Evolutionary conservation across 225 moss, liverwort and hornwort species (phyloP).

Genomic region (Physcomitrellopsis africana): DNA sequence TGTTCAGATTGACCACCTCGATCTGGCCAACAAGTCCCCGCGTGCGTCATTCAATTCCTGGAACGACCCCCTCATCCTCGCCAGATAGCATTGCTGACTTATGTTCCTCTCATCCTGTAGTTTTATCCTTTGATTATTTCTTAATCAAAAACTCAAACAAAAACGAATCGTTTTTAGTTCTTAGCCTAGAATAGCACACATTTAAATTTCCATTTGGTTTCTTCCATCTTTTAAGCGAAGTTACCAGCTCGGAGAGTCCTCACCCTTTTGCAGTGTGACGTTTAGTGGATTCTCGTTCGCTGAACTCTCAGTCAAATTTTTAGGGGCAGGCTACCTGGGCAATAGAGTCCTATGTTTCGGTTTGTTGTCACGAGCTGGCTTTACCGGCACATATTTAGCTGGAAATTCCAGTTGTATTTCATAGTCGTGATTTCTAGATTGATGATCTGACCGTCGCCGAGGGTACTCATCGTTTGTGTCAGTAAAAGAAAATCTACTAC

Average conservation of each 20-base stretch:
- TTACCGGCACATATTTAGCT: slow-evolving; percentile 4
- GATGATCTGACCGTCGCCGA: slow-evolving; percentile 32
- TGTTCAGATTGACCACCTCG: slow-evolving; percentile 53
- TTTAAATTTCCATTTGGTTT: slow-evolving; percentile 42
- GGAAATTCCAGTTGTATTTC: slow-evolving; percentile 31
- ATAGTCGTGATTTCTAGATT: slow-evolving; percentile 41
- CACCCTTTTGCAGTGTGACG: slow-evolving; percentile 22
- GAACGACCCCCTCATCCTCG: slow-evolving; percentile 55
- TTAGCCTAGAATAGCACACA: slow-evolving; percentile 29
- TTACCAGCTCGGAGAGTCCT: slow-evolving; percentile 37
- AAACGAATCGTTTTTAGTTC: not conserved
- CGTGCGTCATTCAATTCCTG: slow-evolving; percentile 54
- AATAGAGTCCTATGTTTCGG: slow-evolving; percentile 45
- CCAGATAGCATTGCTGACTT: slow-evolving; percentile 46
- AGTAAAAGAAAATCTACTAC: slow-evolving; percentile 29
- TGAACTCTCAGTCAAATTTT: slow-evolving; percentile 29
- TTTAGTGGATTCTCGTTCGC: slow-evolving; percentile 31
- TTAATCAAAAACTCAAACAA: slow-evolving; percentile 13
- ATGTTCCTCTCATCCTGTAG: not conserved
- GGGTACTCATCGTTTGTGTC: slow-evolving; percentile 45
- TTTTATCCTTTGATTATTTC: not conserved
- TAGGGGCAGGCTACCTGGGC: slow-evolving; percentile 41
- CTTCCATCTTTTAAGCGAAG: slow-evolving; percentile 78
- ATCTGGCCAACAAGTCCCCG: slow-evolving; percentile 57
- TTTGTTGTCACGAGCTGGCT: slow-evolving; percentile 22